phyloP scores from a whole-genome alignment of 352 stramenopile species.

The Phytophthora colocasiae region DNA sequence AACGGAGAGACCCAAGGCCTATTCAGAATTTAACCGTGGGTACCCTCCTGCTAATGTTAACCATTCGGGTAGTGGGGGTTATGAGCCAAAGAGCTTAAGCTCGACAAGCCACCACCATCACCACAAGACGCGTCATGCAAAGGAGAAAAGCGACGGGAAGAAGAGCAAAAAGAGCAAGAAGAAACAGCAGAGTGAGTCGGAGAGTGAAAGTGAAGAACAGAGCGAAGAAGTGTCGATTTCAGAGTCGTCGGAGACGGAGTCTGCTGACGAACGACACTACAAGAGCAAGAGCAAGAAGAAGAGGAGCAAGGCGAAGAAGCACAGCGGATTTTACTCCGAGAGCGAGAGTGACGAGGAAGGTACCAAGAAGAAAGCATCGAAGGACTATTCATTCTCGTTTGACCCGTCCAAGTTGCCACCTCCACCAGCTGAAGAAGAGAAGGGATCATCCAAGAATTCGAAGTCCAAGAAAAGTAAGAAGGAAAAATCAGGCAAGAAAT shows the following conservation, averaged over 20 bases:
- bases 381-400: constrained; percentile 57
- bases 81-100: constrained; percentile 24
- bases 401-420: constrained; percentile 57
- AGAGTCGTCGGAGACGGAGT: constrained; percentile 42
- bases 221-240: constrained; percentile 29
- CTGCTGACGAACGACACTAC: constrained; percentile 29
- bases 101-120: constrained; percentile 9
- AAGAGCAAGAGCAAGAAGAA: constrained; percentile 45
- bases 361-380: constrained; percentile 31
- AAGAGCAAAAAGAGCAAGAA: constrained; percentile 51
- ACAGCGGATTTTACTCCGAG: constrained; percentile 43
- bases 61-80: neutral
- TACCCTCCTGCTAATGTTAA: constrained; percentile 6
- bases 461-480: constrained; percentile 43
- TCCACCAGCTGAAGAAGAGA: constrained; percentile 35
- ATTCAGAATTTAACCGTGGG: constrained; percentile 45
- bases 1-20: constrained; percentile 62
- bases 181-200: constrained; percentile 38
- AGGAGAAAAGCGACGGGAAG: constrained; percentile 51
- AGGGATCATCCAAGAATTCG: constrained; percentile 22
- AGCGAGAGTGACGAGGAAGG: constrained; percentile 42
- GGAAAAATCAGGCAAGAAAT: constrained; percentile 39
- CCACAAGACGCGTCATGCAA: constrained; percentile 39
- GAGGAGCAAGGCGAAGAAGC: constrained; percentile 46
- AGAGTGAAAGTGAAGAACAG: constrained; percentile 28